Evolutionary conservation across 1,139 yeast genomes (phyloP).

Genomic region (Debaryomycetaceae sp.): DNA sequence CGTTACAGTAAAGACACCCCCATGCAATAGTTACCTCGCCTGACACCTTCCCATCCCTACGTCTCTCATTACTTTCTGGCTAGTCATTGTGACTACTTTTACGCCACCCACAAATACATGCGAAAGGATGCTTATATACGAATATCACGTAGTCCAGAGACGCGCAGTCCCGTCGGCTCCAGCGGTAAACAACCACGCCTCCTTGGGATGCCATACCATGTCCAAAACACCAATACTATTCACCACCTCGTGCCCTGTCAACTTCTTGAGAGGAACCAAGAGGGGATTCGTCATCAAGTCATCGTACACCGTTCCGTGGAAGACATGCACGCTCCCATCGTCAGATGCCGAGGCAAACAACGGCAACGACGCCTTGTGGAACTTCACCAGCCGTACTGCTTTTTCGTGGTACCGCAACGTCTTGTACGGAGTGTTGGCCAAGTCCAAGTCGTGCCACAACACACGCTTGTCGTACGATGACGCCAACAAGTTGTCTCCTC

Average conservation of each 20-base stretch:
- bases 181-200: constrained; percentile 97
- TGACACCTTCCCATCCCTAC: too few relatives aligned
- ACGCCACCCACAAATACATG: too few relatives aligned
- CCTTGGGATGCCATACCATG: constrained; percentile 93
- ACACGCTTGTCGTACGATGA: constrained; percentile 93
- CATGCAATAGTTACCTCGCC: constrained; percentile 1
- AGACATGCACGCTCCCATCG: constrained; percentile 86
- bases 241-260: constrained; percentile 80
- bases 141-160: constrained; percentile 97
- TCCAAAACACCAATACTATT: constrained; percentile 84
- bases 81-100: too few relatives aligned
- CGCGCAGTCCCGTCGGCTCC: constrained; percentile 97
- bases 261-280: constrained; percentile 89
- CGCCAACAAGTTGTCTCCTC: constrained; percentile 90
- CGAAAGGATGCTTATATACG: too few relatives aligned
- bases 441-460: constrained; percentile 94
- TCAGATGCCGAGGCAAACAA: constrained; percentile 94
- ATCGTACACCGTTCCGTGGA: constrained; percentile 95
- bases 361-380: constrained; percentile 80
- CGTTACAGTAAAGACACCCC: constrained; percentile 3
- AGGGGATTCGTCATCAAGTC: constrained; percentile 93
- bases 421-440: constrained; percentile 85
- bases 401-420: constrained; percentile 89
- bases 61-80: too few relatives aligned
- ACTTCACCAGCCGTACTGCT: constrained; percentile 82